Conservation (phyloP, 108 stramenopile species). For the Stephanodiscus triporus region DNA sequence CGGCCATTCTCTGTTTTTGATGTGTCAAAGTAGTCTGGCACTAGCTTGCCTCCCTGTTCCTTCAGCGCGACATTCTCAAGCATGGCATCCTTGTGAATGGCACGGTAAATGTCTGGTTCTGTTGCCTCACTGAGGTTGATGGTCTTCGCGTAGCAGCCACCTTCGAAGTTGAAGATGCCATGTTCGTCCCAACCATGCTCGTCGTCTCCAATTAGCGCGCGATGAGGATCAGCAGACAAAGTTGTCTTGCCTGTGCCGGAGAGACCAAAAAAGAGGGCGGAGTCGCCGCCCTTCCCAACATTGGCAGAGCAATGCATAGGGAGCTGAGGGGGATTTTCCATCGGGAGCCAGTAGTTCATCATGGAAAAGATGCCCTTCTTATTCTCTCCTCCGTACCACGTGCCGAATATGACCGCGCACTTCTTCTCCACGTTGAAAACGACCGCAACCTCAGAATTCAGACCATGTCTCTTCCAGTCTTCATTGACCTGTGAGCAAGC, state of each 20-base stretch:
- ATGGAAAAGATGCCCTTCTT: slow-evolving; percentile 99
- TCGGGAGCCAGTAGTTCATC: slow-evolving; percentile 98
- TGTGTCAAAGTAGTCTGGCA: slow-evolving; percentile 90
- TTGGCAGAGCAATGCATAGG: slow-evolving; percentile 99
- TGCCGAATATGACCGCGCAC: slow-evolving; percentile 94
- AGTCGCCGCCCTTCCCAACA: slow-evolving; percentile 89
- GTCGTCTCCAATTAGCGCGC: slow-evolving; percentile 93
- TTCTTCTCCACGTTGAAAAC: slow-evolving; percentile 96
- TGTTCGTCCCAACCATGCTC: slow-evolving; percentile 98
- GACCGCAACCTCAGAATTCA: slow-evolving; percentile 94
- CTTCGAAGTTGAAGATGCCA: slow-evolving; percentile 98
- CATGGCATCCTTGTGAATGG: slow-evolving; percentile 94
- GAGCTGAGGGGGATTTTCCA: slow-evolving; percentile 82
- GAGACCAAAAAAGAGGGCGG: slow-evolving; percentile 96
- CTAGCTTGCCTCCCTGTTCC: slow-evolving; percentile 55
- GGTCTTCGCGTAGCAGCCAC: slow-evolving; percentile 99
- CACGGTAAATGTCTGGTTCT: slow-evolving; percentile 97
- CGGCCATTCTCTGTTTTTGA: slow-evolving; percentile 98
- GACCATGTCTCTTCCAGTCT: slow-evolving; percentile 88
- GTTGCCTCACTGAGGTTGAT: slow-evolving; percentile 92
- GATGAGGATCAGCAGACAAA: slow-evolving; percentile 93
- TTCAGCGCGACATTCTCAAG: slow-evolving; percentile 91
- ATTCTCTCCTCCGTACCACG: slow-evolving; percentile 98
- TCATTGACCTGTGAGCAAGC: slow-evolving; percentile 91
- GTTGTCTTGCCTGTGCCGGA: slow-evolving; percentile 97